phyloP scores from a whole-genome alignment of 768 basidiomycete genomes.

The Suillus decipiens region DNA sequence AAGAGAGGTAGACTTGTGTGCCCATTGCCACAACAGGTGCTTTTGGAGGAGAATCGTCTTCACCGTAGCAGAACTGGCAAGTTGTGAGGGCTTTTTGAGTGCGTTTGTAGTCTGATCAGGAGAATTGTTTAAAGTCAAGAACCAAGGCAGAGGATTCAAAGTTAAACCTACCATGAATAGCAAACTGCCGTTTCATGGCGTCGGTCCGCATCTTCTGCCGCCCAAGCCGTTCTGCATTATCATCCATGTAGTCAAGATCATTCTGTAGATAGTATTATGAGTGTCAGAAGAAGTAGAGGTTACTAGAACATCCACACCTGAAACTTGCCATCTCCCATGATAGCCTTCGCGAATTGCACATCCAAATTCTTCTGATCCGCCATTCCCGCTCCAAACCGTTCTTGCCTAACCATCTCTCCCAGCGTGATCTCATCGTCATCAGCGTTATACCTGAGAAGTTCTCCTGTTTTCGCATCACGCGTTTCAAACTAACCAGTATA shows the following conservation, averaged over 20 bases:
- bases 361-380: constrained; percentile 92
- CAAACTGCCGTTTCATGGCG: constrained; percentile 95
- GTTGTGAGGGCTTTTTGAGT: constrained; percentile 88
- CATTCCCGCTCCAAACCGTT: constrained; percentile 86
- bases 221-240: constrained; percentile 91
- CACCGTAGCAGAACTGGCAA: constrained; percentile 89
- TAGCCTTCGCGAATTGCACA: constrained; percentile 82
- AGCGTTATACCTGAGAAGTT: constrained; percentile 84
- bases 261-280: constrained; percentile 46
- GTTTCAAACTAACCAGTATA: constrained; percentile 67
- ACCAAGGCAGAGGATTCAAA: neutral
- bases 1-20: constrained; percentile 87
- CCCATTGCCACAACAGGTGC: constrained; percentile 91
- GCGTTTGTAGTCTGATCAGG: constrained; percentile 78
- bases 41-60: constrained; percentile 88
- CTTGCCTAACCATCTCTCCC: constrained; percentile 91
- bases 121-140: constrained; percentile 8
- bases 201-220: constrained; percentile 95
- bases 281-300: neutral
- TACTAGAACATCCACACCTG: constrained; percentile 48
- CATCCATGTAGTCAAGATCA: constrained; percentile 93
- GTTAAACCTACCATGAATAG: constrained; percentile 74
- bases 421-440: constrained; percentile 88
- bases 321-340: constrained; percentile 88
- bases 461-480: constrained; percentile 87